Base-by-base conservation (phyloP, 352 stramenopile genomes). In the Pythium scleroteichum region DNA sequence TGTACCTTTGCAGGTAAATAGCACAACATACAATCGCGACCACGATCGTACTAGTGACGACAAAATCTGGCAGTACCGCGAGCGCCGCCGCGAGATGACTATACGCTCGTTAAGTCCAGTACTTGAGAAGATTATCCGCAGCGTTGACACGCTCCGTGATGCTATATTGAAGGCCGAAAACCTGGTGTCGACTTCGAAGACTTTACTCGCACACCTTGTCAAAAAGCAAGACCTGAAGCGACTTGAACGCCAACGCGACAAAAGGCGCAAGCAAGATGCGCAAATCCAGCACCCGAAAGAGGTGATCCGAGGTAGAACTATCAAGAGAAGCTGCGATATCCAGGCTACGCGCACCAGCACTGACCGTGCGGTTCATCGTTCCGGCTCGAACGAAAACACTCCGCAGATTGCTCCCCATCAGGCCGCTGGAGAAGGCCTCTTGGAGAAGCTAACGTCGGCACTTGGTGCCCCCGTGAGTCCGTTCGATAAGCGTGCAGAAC, bases 281-380 rank as follows among this genome's bases (percentile, higher is more conserved):
- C 39, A 69, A 13, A 29, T 53, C 9, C 49, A 29, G 26, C 32
- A 41, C 9, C 41, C 33, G 3, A 55, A 23, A 33, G 42, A 33
- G 32, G 17, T 26, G 4, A 75, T 71, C 48, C 63, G 64, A 19
- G 62, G 69, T 47, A 78, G 69, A 33, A 74, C 66, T 2, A 14
- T 66, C 13, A 63, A 69, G 0, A 57, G 68, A 9, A 67, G 47
- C 39, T 45, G 32, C 6, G 63, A 59, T 58, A 23, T 72, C 20
- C 69, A 48, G 44, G 39, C 13, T 3, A 58, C 52, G 35, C 56
- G 63, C 49, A 0, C 14, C 17, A 65, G 24, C 29, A 52, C 3
- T 10, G 10, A 5, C 5, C 29, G 29, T 35, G 5, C 29, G 10
- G 10, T 35, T 10, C 5, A 35, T 5, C 5, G 5, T 35, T 10